Evolutionary conservation across 2,329 filamentous ascomycete species (phyloP).

Genomic region (Thielaviopsis punctulata): DNA sequence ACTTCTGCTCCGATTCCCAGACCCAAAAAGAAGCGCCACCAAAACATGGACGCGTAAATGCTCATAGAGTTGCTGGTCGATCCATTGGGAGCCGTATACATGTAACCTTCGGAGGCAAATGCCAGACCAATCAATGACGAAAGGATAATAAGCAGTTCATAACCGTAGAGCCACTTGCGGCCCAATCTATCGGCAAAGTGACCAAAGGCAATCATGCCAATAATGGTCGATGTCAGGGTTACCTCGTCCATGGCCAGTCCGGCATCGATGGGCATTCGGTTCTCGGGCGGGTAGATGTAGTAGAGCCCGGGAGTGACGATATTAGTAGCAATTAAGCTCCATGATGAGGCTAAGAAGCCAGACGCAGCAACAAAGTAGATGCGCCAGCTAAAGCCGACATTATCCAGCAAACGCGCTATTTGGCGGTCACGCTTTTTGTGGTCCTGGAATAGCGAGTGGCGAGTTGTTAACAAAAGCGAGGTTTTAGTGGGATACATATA

Average conservation of each 20-base stretch:
- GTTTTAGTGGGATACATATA: too few species aligned
- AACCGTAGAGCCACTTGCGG: constrained; percentile 15
- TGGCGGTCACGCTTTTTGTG: constrained; percentile 7
- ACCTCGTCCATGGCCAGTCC: constrained; percentile 15
- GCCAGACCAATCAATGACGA: constrained; percentile 15
- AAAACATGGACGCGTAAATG: constrained; percentile 15
- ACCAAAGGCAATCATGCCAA: constrained; percentile 16
- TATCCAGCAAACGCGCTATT: constrained; percentile 12
- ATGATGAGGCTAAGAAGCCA: constrained; percentile 18
- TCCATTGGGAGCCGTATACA: constrained; percentile 4
- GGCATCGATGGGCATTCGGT: constrained; percentile 7
- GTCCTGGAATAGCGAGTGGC: constrained; percentile 1
- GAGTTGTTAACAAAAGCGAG: neutral
- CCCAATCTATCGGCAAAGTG: constrained; percentile 16
- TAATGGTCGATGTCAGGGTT: constrained; percentile 14
- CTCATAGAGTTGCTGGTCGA: constrained; percentile 14
- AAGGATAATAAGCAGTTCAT: constrained; percentile 16
- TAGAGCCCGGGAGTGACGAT: constrained; percentile 16
- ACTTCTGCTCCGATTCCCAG: constrained; percentile 18
- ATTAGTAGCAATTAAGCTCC: constrained; percentile 18
- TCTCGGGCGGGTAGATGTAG: constrained; percentile 15
- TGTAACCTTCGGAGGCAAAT: constrained; percentile 13
- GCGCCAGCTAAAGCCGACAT: constrained; percentile 16
- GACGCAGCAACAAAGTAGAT: constrained; percentile 16
- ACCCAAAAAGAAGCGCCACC: constrained; percentile 15